phyloP scores from a whole-genome alignment of 148 eudicot species.

The Nepenthes gracilis region DNA sequence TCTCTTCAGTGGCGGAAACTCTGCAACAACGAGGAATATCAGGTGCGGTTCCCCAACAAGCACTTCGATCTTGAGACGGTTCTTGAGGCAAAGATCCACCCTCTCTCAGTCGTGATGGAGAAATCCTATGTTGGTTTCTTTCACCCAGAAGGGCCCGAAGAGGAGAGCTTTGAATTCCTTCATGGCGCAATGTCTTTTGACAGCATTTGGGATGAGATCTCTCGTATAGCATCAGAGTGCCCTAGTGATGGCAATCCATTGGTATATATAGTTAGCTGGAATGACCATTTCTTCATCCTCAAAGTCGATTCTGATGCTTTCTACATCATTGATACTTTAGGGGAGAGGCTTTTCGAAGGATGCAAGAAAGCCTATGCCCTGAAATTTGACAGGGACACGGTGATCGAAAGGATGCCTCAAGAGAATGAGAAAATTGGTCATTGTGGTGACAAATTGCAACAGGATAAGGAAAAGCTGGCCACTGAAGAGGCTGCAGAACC shows the following conservation, averaged over 20 bases:
- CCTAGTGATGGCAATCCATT: slow-evolving; percentile 3
- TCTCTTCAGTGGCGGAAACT: slow-evolving; percentile 57
- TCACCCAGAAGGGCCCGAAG: slow-evolving; percentile 42
- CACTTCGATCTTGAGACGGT: slow-evolving; percentile 66
- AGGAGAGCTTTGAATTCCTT: slow-evolving; percentile 44
- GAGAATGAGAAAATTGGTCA: background rate
- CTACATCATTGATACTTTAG: slow-evolving; percentile 35
- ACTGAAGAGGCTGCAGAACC: background rate
- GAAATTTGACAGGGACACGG: slow-evolving; percentile 29
- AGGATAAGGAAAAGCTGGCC: background rate
- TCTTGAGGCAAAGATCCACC: slow-evolving; percentile 36
- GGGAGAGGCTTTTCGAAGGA: slow-evolving; percentile 37
- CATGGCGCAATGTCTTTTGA: slow-evolving; percentile 58
- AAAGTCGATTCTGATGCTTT: slow-evolving; percentile 35
- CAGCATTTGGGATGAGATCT: slow-evolving; percentile 50
- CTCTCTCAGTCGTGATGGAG: slow-evolving; percentile 29
- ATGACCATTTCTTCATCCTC: slow-evolving; percentile 35
- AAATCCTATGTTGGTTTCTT: slow-evolving; percentile 62
- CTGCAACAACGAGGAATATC: slow-evolving; percentile 34
- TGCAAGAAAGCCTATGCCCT: slow-evolving; percentile 34
- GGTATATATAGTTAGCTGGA: slow-evolving; percentile 14
- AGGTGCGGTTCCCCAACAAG: slow-evolving; percentile 40
- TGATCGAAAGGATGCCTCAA: slow-evolving; percentile 19
- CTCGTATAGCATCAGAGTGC: background rate
- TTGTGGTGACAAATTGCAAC: background rate